Conservation (phyloP, 306 rosid genomes). For the cucumber (Cucumis sativus) region Cucumber_9930_V3 NC_026659.2:7355501-7356000, state of each 20-base stretch:
- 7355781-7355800: slow-evolving; percentile 61
- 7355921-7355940: neutral
- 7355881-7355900: neutral
- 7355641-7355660: slow-evolving; percentile 57
- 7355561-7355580: slow-evolving; percentile 85
- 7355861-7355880: slow-evolving; percentile 6
- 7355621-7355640: slow-evolving; percentile 71
- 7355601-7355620: slow-evolving; percentile 81
- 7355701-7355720: neutral
- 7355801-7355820: slow-evolving; percentile 68
- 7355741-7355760: neutral
- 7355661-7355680: slow-evolving; percentile 69
- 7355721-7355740: neutral
- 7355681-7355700: neutral
- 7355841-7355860: slow-evolving; percentile 62
- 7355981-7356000: no score
- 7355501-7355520: neutral
- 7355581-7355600: slow-evolving; percentile 79
- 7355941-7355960: neutral
- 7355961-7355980: no score
- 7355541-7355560: slow-evolving; percentile 36
- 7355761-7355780: slow-evolving; percentile 47
- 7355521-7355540: neutral
- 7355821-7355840: slow-evolving; percentile 69
- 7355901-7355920: neutral